Evolutionary conservation across 179 eudicot species (phyloP).

Genomic region (Spinacia oleracea): DNA sequence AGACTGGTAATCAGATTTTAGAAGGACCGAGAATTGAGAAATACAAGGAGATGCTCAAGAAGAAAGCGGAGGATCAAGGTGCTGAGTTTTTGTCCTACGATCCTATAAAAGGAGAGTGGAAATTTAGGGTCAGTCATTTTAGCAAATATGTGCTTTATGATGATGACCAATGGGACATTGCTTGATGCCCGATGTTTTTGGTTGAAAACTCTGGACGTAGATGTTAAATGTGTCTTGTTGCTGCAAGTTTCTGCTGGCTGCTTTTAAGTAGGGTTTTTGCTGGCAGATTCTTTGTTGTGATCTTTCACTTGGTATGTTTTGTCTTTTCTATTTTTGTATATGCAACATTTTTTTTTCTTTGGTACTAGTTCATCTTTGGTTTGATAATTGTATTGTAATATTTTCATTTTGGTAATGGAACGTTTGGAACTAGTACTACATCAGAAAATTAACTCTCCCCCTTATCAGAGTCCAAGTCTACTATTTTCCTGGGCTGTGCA

Average conservation of each 20-base stretch:
- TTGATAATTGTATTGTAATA: constrained; percentile 15
- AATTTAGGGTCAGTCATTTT: constrained; percentile 76
- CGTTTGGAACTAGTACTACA: background rate
- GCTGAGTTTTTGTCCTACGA: constrained; percentile 81
- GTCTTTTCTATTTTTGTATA: background rate
- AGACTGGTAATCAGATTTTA: constrained; percentile 59
- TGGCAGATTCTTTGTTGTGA: constrained; percentile 8
- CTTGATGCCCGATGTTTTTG: background rate
- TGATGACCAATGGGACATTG: constrained; percentile 23
- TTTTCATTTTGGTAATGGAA: constrained; percentile 11
- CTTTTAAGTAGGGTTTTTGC: background rate
- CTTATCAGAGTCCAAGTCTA: background rate
- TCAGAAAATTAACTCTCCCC: too few species aligned
- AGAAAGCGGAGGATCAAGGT: constrained; percentile 78
- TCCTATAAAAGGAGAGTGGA: constrained; percentile 83
- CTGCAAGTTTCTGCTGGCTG: constrained; percentile 8
- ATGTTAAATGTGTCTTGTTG: constrained; percentile 1
- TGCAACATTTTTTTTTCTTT: constrained; percentile 8
- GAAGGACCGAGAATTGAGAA: constrained; percentile 77
- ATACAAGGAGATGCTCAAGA: constrained; percentile 79
- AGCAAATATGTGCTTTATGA: constrained; percentile 60
- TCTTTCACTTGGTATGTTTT: background rate
- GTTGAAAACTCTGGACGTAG: background rate
- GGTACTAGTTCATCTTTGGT: background rate
- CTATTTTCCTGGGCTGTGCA: background rate